Conservation (phyloP, 306 rosid species). For the Malus sieversii region DNA sequence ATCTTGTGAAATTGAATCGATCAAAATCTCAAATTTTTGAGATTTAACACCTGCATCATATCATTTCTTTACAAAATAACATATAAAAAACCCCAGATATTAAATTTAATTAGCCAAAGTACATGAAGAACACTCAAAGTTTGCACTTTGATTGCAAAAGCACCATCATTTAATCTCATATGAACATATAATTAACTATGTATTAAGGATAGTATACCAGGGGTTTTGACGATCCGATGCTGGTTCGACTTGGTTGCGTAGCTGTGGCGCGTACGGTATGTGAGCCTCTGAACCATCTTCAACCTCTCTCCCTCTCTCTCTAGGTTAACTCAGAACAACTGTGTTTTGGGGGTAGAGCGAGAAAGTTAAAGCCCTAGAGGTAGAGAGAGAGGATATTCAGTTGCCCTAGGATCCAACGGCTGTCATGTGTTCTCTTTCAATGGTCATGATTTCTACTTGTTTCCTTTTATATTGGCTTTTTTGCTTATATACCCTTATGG, state of each 20-base stretch:
- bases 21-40: background rate
- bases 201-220: background rate
- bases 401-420: slow-evolving; percentile 24
- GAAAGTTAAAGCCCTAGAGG: background rate
- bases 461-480: background rate
- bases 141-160: background rate
- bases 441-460: background rate
- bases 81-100: background rate
- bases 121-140: background rate
- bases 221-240: slow-evolving; percentile 18
- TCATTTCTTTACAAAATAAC: background rate
- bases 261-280: slow-evolving; percentile 18
- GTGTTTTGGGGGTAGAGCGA: background rate
- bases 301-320: background rate
- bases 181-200: background rate
- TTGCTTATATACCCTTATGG: too few species aligned
- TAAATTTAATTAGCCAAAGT: background rate
- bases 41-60: background rate
- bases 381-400: background rate
- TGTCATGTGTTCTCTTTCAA: background rate
- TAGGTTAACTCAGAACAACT: background rate
- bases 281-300: slow-evolving; percentile 14
- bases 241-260: slow-evolving; percentile 19
- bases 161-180: background rate
- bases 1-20: background rate